phyloP scores from a whole-genome alignment of 805 yeast species.

The Middelhovenomyces tepae region DNA sequence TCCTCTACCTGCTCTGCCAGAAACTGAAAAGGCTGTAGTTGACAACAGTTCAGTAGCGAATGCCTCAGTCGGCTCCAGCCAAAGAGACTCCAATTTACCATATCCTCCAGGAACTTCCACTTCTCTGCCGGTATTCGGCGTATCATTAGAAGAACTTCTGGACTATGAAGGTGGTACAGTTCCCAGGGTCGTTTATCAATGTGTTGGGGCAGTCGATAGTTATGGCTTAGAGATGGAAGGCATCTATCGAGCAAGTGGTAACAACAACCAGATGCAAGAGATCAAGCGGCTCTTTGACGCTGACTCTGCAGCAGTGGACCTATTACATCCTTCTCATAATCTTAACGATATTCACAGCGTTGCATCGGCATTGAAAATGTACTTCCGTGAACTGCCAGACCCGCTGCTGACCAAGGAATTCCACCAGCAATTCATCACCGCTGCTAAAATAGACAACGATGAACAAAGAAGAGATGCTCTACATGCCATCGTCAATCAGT shows the following conservation, averaged over 20 bases:
- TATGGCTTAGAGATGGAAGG: slow-evolving; percentile 86
- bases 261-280: slow-evolving; percentile 62
- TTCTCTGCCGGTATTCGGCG: slow-evolving; percentile 60
- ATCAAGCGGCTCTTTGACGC: slow-evolving; percentile 52
- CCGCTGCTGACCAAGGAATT: slow-evolving; percentile 66
- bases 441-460: slow-evolving; percentile 58
- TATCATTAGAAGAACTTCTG: slow-evolving; percentile 67
- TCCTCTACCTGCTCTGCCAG: slow-evolving; percentile 9
- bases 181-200: slow-evolving; percentile 80
- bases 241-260: slow-evolving; percentile 79
- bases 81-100: too few species aligned
- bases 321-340: slow-evolving; percentile 47
- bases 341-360: slow-evolving; percentile 79
- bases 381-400: slow-evolving; percentile 78
- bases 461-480: slow-evolving; percentile 59
- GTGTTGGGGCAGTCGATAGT: slow-evolving; percentile 77
- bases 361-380: slow-evolving; percentile 79
- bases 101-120: slow-evolving; percentile 27
- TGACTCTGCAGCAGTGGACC: slow-evolving; percentile 51
- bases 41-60: too few species aligned
- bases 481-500: slow-evolving; percentile 78
- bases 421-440: slow-evolving; percentile 54
- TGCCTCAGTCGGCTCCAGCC: too few species aligned
- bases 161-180: slow-evolving; percentile 80
- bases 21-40: too few species aligned